Base-by-base conservation (phyloP, 257 asterid species). In the Nicotiana obtusifolia region DNA sequence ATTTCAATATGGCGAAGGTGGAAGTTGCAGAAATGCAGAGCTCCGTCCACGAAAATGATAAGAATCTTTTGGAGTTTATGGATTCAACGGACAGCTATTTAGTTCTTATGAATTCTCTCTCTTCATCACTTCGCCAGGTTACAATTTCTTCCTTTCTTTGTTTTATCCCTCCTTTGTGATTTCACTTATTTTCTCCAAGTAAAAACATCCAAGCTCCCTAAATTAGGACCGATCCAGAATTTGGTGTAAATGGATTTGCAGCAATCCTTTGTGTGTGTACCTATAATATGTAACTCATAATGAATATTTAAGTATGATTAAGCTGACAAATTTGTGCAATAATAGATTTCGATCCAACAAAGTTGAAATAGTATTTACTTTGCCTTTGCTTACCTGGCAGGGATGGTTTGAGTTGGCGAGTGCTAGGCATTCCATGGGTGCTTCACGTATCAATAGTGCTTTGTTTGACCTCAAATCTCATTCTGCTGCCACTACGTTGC, bases 381-480 rank as follows among this genome's bases (percentile, higher is more conserved):
- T 49, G 53, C 41, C 28, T 80, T 54, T 35, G 4, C 75, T 19
- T 31, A 59, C 54, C 5, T 76, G 64, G 17, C 86, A 95, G 98
- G 98, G 98, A 77, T 94, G 97, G 97, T 86, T 95, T 80, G 98
- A 95, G 54, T 86, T 94, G 81, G 97, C 98, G 7, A 90, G 98
- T 84, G 98, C 98, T 73, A 89, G 98, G 68, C 94, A 88, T 81
- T 94, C 97, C 1, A 94, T 95, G 98, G 98, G 99, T 11, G 64
- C 92, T 64, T 90, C 95, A 64, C 97, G 99, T 68, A 88, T 95
- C 85, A 91, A 86, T 81, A 86, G 93, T 81, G 76, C 92, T 81
- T 83, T 91, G 84, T 91, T 91, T 81, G 90, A 94, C 86, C 97
- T 86, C 88, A 94, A 95, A 83, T 62, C 90, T 66, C 99, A 94